Base-by-base conservation (phyloP, 305 asterid species). In the Solanum hybrid region DNA sequence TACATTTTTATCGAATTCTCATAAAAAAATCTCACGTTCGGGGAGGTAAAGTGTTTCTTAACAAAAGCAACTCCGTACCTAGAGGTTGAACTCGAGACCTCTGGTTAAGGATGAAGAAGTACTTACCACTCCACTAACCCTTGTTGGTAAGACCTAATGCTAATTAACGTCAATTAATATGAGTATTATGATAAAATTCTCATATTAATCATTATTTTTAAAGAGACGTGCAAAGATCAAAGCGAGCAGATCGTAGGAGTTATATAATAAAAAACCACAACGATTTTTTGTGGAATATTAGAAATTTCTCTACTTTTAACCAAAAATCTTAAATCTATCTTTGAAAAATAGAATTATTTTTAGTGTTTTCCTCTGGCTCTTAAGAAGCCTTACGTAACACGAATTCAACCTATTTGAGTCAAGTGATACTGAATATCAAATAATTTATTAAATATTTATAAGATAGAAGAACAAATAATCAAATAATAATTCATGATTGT, bases 251-350 rank as follows among this genome's bases (percentile, higher is more conserved):
- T 56, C 5, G 0, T 7, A 20, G 5, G 26, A 60, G 0, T 60
- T 20, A 20, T 7, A 10, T 35, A 77, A 34, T 77, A 12, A 10
- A 10, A 77, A 77, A 34, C 0, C 27, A 35, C 4, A 5, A 34
- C 0, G 3, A 77, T 0, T 1, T 34, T 31, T 76, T 32, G 9
- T 32, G 4, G 0, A 0, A 12, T 42, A 42, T 1, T 2, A 42
- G 0, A 17, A 75, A 77, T 34, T 20, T 77, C 1, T 17, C 1
- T 34, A 77, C 4, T 16, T 76, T 77, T 2, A 77, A 77, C 3
- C 1, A 20, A 10, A 77, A 17, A 2, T 20, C 3, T 32, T 11
- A 1, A 31, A 75, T 75, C 9, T 16, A 10, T 31, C 13, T 75
- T 7, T 31, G 0, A 73, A 7, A 29, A 29, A 73, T 6, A 29